A percentile compares a stretch with the other conserved stretches of the same genome.
Conservation (phyloP, 352 stramenopile genomes). For the Pythium volutum region DNA sequence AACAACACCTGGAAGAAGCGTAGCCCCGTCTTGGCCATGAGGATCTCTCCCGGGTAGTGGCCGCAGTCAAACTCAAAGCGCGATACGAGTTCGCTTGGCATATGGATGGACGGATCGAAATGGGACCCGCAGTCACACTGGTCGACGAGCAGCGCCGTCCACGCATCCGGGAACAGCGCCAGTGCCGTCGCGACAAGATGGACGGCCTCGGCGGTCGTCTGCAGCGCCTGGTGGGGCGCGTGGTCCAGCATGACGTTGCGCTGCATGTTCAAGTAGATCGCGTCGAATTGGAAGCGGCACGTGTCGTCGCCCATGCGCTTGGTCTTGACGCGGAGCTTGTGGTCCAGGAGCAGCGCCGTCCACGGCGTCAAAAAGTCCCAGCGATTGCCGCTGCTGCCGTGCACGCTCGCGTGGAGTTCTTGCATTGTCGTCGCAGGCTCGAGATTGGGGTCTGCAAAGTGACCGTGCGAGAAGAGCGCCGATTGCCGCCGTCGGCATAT, state of each 20-base stretch:
- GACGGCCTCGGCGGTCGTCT: conserved; percentile 11
- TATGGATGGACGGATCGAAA: conserved; percentile 3
- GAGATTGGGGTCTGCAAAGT: not conserved
- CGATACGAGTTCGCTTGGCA: not conserved
- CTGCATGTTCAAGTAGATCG: conserved; percentile 16
- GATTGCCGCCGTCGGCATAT: not conserved
- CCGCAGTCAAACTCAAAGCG: conserved; percentile 19
- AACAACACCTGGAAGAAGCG: conserved; percentile 11
- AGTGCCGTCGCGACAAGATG: conserved; percentile 8
- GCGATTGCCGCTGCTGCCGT: not conserved
- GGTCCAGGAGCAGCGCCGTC: conserved; percentile 11
- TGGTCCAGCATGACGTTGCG: conserved; percentile 7
- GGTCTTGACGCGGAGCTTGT: conserved; percentile 14
- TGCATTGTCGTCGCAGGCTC: not conserved
- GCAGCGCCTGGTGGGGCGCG: conserved; percentile 1
- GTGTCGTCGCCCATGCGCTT: conserved; percentile 6
- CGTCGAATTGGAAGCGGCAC: conserved; percentile 13
- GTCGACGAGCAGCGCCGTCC: conserved; percentile 1
- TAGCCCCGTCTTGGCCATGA: conserved; percentile 5
- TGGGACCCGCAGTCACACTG: conserved; percentile 6
- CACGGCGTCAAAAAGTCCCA: conserved; percentile 15
- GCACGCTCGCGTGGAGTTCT: not conserved
- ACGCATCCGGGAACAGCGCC: conserved; percentile 4
- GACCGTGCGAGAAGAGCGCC: too few species aligned
- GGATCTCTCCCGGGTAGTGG: conserved; percentile 6